Percentiles rank a stretch among this genome's conserved stretches.
Evolutionary conservation across 2,329 filamentous ascomycete species (phyloP).

Genomic region (Berkeleyomyces basicola): DNA sequence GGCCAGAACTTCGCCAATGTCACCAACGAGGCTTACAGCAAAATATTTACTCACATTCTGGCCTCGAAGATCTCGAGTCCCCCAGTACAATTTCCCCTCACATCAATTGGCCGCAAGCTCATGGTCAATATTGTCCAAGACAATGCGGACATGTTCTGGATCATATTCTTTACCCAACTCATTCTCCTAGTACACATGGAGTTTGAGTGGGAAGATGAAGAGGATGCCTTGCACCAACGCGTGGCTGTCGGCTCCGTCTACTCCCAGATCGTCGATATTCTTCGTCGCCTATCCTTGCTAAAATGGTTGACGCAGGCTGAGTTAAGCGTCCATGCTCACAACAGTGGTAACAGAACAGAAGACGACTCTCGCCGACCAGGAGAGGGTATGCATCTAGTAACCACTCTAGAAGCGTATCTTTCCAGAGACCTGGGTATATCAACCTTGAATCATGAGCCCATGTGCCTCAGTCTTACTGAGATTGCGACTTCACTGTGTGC

Average conservation of each 20-base stretch:
- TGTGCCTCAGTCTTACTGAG: constrained; percentile 46
- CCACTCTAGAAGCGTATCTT: constrained; percentile 36
- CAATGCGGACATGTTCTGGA: constrained; percentile 53
- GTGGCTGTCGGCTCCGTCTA: constrained; percentile 56
- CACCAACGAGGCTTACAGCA: constrained; percentile 36
- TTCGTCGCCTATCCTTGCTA: constrained; percentile 60
- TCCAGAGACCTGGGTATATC: constrained; percentile 47
- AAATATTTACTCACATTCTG: constrained; percentile 27
- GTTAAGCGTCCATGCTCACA: constrained; percentile 32
- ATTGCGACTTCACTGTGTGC: constrained; percentile 50
- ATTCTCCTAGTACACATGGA: constrained; percentile 76
- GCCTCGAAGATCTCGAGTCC: constrained; percentile 21
- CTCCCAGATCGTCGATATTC: constrained; percentile 48
- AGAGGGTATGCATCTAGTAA: constrained; percentile 28
- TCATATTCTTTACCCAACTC: constrained; percentile 65
- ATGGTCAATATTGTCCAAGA: constrained; percentile 67
- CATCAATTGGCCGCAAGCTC: constrained; percentile 59
- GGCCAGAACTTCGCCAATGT: constrained; percentile 47
- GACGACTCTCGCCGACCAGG: constrained; percentile 24
- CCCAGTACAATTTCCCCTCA: constrained; percentile 36
- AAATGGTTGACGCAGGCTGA: constrained; percentile 49
- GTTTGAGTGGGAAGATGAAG: constrained; percentile 58
- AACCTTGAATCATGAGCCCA: constrained; percentile 31
- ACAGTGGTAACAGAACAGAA: constrained; percentile 21
- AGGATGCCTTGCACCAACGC: constrained; percentile 42